Percentiles rank a stretch among this genome's conserved stretches.
These are phyloP conservation scores for Teratosphaeria viscida DNA, from an alignment of 2,329 filamentous ascomycete genomes.

Conservation along the genomic window DNA sequence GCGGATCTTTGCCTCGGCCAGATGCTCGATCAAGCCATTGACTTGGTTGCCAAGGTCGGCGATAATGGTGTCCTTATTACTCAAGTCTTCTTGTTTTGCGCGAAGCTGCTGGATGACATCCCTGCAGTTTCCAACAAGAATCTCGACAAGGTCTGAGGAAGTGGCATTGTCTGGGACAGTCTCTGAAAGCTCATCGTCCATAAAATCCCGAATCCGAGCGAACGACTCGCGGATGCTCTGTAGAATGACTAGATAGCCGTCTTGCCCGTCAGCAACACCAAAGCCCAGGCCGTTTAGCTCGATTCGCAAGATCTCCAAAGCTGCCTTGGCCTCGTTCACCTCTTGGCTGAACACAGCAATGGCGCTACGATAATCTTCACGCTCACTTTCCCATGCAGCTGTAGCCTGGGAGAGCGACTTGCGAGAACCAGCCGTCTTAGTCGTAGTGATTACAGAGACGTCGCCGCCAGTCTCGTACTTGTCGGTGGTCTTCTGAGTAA, in stretches of 20 bases:
- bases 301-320: slow-evolving; percentile 33
- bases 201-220: slow-evolving; percentile 27
- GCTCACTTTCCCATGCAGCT: slow-evolving; percentile 18
- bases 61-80: slow-evolving; percentile 20
- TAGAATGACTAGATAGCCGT: slow-evolving; percentile 27
- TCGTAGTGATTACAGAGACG: neutral
- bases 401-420: slow-evolving; percentile 2
- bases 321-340: slow-evolving; percentile 30
- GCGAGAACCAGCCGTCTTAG: slow-evolving; percentile 2
- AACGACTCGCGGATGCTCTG: slow-evolving; percentile 33
- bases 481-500: slow-evolving; percentile 5
- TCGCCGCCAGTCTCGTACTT: neutral
- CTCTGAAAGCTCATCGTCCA: slow-evolving; percentile 33
- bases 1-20: slow-evolving; percentile 27
- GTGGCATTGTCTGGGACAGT: slow-evolving; percentile 26
- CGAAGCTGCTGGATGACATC: slow-evolving; percentile 29
- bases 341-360: slow-evolving; percentile 29
- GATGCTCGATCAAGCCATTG: slow-evolving; percentile 25
- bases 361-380: slow-evolving; percentile 28
- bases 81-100: slow-evolving; percentile 25
- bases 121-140: slow-evolving; percentile 24
- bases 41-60: slow-evolving; percentile 28
- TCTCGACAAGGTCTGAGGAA: slow-evolving; percentile 30
- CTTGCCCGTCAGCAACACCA: slow-evolving; percentile 4
- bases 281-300: slow-evolving; percentile 36